Evolutionary conservation across 208 protist genomes (phyloP).

Genomic region (Strigomonas culicis): DNA sequence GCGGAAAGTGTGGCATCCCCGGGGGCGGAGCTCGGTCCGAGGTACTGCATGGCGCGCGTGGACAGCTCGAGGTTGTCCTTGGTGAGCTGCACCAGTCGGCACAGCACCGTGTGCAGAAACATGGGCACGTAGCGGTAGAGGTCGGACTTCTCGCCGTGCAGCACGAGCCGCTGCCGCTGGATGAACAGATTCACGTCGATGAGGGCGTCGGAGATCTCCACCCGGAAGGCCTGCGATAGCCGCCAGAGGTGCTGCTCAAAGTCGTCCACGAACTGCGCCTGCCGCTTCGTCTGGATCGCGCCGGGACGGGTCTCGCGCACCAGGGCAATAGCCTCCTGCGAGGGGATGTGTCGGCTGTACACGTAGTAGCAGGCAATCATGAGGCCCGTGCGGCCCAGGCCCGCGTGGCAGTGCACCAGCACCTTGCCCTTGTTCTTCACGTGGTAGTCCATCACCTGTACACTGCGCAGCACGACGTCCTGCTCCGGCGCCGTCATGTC

Average conservation of each 20-base stretch:
- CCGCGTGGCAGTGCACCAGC: constrained; percentile 92
- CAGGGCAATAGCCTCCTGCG: constrained; percentile 65
- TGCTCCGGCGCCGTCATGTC: constrained; percentile 90
- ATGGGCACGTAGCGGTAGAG: constrained; percentile 70
- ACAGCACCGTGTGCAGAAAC: constrained; percentile 71
- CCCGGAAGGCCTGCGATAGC: constrained; percentile 72
- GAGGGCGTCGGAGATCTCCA: constrained; percentile 71
- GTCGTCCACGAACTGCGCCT: constrained; percentile 80
- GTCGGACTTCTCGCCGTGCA: constrained; percentile 82
- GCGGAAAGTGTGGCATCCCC: constrained; percentile 35
- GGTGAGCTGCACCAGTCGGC: constrained; percentile 68
- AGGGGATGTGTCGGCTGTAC: constrained; percentile 74
- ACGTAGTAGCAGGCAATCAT: constrained; percentile 92
- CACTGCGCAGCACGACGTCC: constrained; percentile 84
- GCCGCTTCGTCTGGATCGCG: constrained; percentile 83
- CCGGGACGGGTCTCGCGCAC: constrained; percentile 66
- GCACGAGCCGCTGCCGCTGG: constrained; percentile 65
- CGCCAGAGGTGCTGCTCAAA: constrained; percentile 87
- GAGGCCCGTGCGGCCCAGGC: constrained; percentile 86
- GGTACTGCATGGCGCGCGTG: constrained; percentile 43
- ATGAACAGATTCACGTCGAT: constrained; percentile 78
- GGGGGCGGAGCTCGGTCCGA: constrained; percentile 57
- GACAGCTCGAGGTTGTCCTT: constrained; percentile 28
- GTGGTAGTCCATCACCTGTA: constrained; percentile 91
- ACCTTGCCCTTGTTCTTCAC: constrained; percentile 83